Base-by-base conservation (phyloP, 495 filamentous ascomycete species). In the Podospora fimiseda region DNA sequence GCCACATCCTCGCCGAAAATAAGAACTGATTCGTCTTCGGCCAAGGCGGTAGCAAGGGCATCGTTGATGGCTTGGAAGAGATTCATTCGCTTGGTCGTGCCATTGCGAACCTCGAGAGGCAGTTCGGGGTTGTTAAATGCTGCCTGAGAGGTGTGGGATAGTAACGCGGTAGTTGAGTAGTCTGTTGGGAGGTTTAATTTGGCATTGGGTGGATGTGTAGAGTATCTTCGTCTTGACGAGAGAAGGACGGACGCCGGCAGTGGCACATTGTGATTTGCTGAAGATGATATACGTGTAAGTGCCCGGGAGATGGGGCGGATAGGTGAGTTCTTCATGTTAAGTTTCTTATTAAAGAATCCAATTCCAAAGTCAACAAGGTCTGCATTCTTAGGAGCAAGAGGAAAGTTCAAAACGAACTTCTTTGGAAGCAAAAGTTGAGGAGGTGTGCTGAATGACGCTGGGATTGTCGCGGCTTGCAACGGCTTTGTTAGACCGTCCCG, bases 1-100 rank as follows among this genome's bases (percentile, higher is more conserved):
- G 92, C 87, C 19, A 98, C 89, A 66, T 98, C 93, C 73, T 98
- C 93, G 42, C 93, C 93, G 56, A 98, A 98, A 27, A 98, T 79
- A 39, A 96, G 73, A 20, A 94, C 89, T 18, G 85, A 84, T 51
- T 92, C 87, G 57, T 95, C 91, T 14, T 84, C 80, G 11, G 84
- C 77, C n/a, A 98, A 78, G 27, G 93, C 87, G 38, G 81, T 86
- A 24, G 85, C 77, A 9, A 98, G 74, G 13, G 92, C 92, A 61
- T 89, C 82, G 69, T 96, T 96, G 72, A 98, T 83, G 19, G 93
- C 85, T 64, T 93, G 86, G 75, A 90, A 96, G 48, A 94, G 78
- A 68, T 96, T 97, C 76, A 95, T 82, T 38, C 87, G 82, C 59
- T 87, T 90, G 15, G 86, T 89, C 1, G 85, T 80, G 38, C 78